Conservation (phyloP, 1,139 yeast genomes). For the Sugiyamaella paludigena region DNA sequence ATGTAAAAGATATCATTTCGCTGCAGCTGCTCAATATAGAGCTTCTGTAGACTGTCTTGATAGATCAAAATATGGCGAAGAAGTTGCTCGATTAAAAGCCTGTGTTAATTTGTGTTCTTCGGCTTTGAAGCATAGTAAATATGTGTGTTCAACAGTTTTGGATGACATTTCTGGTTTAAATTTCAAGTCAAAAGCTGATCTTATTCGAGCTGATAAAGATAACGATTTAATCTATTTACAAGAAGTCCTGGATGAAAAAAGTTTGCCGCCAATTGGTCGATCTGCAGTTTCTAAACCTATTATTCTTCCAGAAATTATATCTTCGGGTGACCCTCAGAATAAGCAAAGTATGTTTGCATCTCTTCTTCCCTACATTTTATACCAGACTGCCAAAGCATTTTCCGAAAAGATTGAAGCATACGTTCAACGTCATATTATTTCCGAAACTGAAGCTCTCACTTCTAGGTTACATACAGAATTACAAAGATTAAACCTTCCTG, state of each 20-base stretch:
- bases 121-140: slow-evolving; percentile 42
- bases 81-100: slow-evolving; percentile 54
- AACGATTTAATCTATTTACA: slow-evolving; percentile 77
- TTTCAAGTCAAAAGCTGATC: slow-evolving; percentile 44
- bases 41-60: slow-evolving; percentile 52
- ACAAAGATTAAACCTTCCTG: slow-evolving; percentile 46
- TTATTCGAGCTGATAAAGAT: slow-evolving; percentile 67
- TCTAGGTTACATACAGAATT: slow-evolving; percentile 43
- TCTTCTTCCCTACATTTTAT: slow-evolving; percentile 62
- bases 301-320: slow-evolving; percentile 38
- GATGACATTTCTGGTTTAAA: slow-evolving; percentile 50
- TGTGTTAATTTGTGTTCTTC: slow-evolving; percentile 35
- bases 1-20: slow-evolving; percentile 61
- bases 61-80: slow-evolving; percentile 61
- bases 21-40: slow-evolving; percentile 68
- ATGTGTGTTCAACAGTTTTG: slow-evolving; percentile 46
- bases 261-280: slow-evolving; percentile 43
- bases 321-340: slow-evolving; percentile 2
- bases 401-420: slow-evolving; percentile 62
- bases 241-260: slow-evolving; percentile 51
- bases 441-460: slow-evolving; percentile 54
- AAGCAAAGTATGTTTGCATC: slow-evolving; percentile 48
- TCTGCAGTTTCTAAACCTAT: slow-evolving; percentile 56
- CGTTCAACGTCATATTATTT: slow-evolving; percentile 49
- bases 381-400: slow-evolving; percentile 67